A percentile compares a stretch with the other conserved stretches of the same genome.
These are phyloP conservation scores for Monosporascus sp. DNA, from an alignment of 2,329 filamentous ascomycete genomes.

Conservation along the genomic window DNA sequence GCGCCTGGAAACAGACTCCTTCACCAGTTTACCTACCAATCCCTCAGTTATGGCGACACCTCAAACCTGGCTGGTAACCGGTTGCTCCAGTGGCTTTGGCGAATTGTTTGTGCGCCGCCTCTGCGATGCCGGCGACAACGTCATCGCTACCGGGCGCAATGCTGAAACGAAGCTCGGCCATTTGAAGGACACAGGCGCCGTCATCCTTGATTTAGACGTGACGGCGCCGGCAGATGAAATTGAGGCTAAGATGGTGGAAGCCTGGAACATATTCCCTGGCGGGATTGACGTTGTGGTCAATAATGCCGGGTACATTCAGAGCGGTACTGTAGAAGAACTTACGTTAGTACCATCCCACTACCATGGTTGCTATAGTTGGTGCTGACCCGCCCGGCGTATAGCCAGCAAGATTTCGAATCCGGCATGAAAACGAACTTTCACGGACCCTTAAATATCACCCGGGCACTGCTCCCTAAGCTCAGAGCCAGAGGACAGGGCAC, in stretches of 20 bases:
- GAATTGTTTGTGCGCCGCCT: slow-evolving; percentile 31
- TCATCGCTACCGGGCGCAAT: slow-evolving; percentile 36
- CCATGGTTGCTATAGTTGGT: too few relatives aligned
- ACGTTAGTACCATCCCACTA: background rate
- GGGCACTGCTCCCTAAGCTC: slow-evolving; percentile 27
- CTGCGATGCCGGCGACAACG: slow-evolving; percentile 30
- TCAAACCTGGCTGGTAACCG: slow-evolving; percentile 36
- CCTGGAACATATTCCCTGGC: slow-evolving; percentile 14
- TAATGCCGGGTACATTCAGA: slow-evolving; percentile 30
- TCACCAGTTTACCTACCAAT: too few relatives aligned
- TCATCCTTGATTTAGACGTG: slow-evolving; percentile 25
- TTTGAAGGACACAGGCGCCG: slow-evolving; percentile 28
- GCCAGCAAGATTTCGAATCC: slow-evolving; percentile 20
- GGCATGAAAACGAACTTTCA: slow-evolving; percentile 31
- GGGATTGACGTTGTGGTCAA: slow-evolving; percentile 33
- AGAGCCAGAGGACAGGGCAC: slow-evolving; percentile 24
- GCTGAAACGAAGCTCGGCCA: slow-evolving; percentile 27
- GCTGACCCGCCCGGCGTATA: slow-evolving; percentile 7
- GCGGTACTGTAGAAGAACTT: slow-evolving; percentile 3
- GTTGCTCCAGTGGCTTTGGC: slow-evolving; percentile 39
- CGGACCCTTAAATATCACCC: slow-evolving; percentile 31
- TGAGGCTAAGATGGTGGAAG: slow-evolving; percentile 10
- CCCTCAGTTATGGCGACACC: background rate
- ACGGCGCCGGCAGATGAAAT: slow-evolving; percentile 13
- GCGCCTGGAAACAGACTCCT: too few relatives aligned